Percentiles rank a stretch among this genome's conserved stretches.
Conservation (phyloP, 495 filamentous ascomycete species). For the Aspergillus saccharolyticus region DNA sequence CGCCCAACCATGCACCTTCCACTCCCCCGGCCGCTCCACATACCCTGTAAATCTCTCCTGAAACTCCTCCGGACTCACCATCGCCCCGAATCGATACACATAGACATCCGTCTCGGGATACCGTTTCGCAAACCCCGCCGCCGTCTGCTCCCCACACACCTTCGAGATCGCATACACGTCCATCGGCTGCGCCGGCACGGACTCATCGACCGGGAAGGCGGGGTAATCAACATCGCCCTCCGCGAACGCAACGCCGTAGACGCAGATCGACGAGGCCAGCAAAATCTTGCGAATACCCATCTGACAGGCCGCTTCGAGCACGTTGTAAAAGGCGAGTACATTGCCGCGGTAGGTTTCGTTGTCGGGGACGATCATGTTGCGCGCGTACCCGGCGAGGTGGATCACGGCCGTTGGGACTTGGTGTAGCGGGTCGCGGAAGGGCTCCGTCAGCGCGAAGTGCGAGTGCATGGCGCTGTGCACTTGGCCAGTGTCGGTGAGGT, state of each 20-base stretch:
- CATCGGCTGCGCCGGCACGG: slow-evolving; percentile 50
- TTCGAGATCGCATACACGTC: slow-evolving; percentile 58
- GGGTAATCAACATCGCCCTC: slow-evolving; percentile 53
- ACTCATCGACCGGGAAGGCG: slow-evolving; percentile 53
- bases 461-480: slow-evolving; percentile 54
- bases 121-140: slow-evolving; percentile 49
- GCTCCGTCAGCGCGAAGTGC: slow-evolving; percentile 49
- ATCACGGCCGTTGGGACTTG: slow-evolving; percentile 54
- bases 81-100: slow-evolving; percentile 52
- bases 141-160: slow-evolving; percentile 51
- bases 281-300: slow-evolving; percentile 58
- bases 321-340: slow-evolving; percentile 49
- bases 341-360: slow-evolving; percentile 54
- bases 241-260: slow-evolving; percentile 55
- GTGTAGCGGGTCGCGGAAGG: slow-evolving; percentile 37
- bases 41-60: slow-evolving; percentile 42
- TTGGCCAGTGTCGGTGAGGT: slow-evolving; percentile 55
- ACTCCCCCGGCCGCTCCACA: slow-evolving; percentile 36
- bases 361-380: slow-evolving; percentile 59
- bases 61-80: slow-evolving; percentile 58
- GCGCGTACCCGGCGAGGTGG: slow-evolving; percentile 55
- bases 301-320: slow-evolving; percentile 57
- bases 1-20: background rate
- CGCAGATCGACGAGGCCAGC: slow-evolving; percentile 52
- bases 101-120: slow-evolving; percentile 53